Evolutionary conservation across 2,329 filamentous ascomycete genomes (phyloP).

Genomic region (Aspergillus bombycis): DNA sequence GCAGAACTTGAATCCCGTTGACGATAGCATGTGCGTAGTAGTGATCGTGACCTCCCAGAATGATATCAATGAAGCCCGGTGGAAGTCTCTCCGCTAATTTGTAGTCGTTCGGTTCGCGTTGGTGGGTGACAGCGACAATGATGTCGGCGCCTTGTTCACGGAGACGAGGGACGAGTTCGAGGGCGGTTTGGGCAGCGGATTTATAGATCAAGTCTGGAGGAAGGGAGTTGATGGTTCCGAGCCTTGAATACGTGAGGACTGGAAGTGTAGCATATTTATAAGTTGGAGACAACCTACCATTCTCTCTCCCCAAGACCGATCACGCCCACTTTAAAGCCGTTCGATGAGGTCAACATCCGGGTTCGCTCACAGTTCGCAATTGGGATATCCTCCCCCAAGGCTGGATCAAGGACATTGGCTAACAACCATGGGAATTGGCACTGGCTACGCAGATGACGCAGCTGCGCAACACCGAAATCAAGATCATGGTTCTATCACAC

Average conservation of each 20-base stretch:
- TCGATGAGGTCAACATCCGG: slow-evolving; percentile 75
- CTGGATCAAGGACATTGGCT: slow-evolving; percentile 84
- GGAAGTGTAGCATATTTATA: not conserved
- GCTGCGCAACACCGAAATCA: slow-evolving; percentile 85
- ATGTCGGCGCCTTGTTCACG: slow-evolving; percentile 79
- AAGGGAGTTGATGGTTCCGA: slow-evolving; percentile 84
- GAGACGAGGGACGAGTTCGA: slow-evolving; percentile 72
- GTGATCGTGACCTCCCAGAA: slow-evolving; percentile 88
- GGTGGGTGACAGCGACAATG: slow-evolving; percentile 79
- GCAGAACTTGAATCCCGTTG: slow-evolving; percentile 80
- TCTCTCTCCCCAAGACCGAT: slow-evolving; percentile 85
- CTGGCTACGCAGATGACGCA: slow-evolving; percentile 70
- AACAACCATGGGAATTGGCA: slow-evolving; percentile 89
- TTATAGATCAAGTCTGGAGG: slow-evolving; percentile 82
- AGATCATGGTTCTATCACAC: slow-evolving; percentile 77
- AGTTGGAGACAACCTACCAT: slow-evolving; percentile 55
- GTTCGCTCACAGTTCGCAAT: slow-evolving; percentile 77
- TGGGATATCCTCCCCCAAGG: slow-evolving; percentile 72
- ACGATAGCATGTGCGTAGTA: slow-evolving; percentile 79
- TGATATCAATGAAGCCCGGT: slow-evolving; percentile 76
- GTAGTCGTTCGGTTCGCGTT: slow-evolving; percentile 85
- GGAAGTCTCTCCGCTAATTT: slow-evolving; percentile 76
- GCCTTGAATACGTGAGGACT: slow-evolving; percentile 43
- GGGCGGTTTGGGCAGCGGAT: slow-evolving; percentile 75
- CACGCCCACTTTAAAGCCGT: slow-evolving; percentile 82